Evolutionary conservation across 495 filamentous ascomycete genomes (phyloP).

Genomic region (Platismatia glauca): DNA sequence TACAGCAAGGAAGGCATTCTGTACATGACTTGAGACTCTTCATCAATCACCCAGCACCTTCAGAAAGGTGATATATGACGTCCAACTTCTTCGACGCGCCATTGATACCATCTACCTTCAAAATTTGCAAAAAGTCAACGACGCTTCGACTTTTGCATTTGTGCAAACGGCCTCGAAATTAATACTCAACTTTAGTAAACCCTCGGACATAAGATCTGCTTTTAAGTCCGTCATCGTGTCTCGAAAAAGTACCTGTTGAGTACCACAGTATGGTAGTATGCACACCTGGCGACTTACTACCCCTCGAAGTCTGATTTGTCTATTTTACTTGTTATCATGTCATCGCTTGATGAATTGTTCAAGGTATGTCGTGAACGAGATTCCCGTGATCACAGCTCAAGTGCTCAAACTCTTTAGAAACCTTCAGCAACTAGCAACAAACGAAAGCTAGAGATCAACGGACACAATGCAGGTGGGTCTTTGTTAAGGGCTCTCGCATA

Average conservation of each 20-base stretch:
- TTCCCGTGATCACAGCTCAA: background rate
- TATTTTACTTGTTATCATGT: constrained; percentile 39
- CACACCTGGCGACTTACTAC: no score
- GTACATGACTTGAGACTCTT: no score
- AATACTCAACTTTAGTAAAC: no score
- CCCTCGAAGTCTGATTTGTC: background rate
- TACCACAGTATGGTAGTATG: no score
- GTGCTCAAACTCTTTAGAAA: constrained; percentile 30
- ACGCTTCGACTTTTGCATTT: no score
- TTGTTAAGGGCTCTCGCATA: background rate
- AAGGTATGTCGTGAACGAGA: constrained; percentile 45
- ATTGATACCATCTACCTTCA: background rate
- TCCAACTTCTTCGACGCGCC: background rate
- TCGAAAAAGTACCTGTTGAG: no score
- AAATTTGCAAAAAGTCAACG: background rate
- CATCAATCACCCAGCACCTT: no score
- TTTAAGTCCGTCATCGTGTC: background rate
- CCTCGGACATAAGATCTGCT: background rate
- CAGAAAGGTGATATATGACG: no score
- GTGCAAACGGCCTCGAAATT: no score
- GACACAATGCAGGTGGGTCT: constrained; percentile 56
- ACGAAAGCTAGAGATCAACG: constrained; percentile 64
- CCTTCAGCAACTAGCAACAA: constrained; percentile 45
- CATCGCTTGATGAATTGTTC: constrained; percentile 75
- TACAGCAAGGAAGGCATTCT: no score